A percentile compares a stretch with the other conserved stretches of the same genome.
Evolutionary conservation across 2,329 filamentous ascomycete species (phyloP).

Genomic region (Torrubiellomyces zombiae): DNA sequence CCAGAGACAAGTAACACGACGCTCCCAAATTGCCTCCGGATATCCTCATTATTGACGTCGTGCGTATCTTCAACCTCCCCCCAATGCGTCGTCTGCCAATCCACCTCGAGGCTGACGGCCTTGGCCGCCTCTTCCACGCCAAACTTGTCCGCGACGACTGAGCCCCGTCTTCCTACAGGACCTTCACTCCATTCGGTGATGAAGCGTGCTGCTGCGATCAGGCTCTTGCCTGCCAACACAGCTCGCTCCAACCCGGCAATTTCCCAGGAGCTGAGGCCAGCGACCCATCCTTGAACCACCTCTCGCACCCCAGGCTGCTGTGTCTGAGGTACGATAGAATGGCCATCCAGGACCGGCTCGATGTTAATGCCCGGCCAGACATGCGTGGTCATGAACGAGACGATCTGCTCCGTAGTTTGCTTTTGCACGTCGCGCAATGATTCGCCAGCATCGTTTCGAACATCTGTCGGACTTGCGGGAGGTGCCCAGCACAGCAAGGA

Average conservation of each 20-base stretch:
- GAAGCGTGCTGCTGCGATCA: constrained; percentile 61
- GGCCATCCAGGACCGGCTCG: constrained; percentile 58
- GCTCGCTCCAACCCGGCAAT: constrained; percentile 75
- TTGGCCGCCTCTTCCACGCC: constrained; percentile 69
- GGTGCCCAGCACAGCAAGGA: constrained; percentile 79
- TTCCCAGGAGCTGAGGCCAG: constrained; percentile 57
- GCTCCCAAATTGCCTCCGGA: constrained; percentile 75
- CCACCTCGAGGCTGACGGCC: constrained; percentile 67
- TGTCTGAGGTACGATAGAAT: constrained; percentile 56
- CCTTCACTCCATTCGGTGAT: constrained; percentile 79
- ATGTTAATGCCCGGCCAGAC: constrained; percentile 79
- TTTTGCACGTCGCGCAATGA: constrained; percentile 59
- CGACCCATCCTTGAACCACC: constrained; percentile 63
- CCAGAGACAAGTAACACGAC: constrained; percentile 67
- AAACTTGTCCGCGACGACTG: constrained; percentile 29
- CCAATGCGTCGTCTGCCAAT: constrained; percentile 83
- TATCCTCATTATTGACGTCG: constrained; percentile 84
- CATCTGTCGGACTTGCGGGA: constrained; percentile 30
- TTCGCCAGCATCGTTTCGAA: constrained; percentile 29
- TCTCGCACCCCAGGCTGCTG: constrained; percentile 63
- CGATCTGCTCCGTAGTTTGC: constrained; percentile 50
- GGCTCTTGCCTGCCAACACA: constrained; percentile 70
- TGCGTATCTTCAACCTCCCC: constrained; percentile 97
- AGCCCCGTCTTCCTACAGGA: constrained; percentile 32
- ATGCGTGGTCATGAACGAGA: constrained; percentile 50